Evolutionary conservation across 2,329 filamentous ascomycete genomes (phyloP), one percentile per base, ranked within the genome.

Genomic region (Sclerotinia spermophila): DNA sequence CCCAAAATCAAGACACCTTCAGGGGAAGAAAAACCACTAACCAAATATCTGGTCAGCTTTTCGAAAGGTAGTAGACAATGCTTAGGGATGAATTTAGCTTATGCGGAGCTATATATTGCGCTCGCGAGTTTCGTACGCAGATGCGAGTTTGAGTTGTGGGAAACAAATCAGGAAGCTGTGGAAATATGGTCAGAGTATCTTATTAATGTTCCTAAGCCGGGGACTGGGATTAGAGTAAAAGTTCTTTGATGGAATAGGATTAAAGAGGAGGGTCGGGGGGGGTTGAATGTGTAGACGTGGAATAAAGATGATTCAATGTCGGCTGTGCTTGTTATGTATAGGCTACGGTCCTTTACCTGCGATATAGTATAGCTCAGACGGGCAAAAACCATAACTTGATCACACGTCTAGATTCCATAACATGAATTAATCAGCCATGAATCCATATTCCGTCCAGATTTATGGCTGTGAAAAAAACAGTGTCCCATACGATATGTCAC

Each of bases 61-160:
- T 81, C 79, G 3, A 83, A 81, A 68, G 83, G 82, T 0, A 78
- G 78, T 8, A 75, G 83, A 13, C 77, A 77, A n/a, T 85, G 83
- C 69, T 75, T 84, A 7, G 83, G 83, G 3, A 76, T 76, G 44
- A 72, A 76, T 67, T 65, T 78, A 21, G 70, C 51, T 2, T 71
- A 69, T 67, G 60, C 71, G 17, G 67, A 69, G 66, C 2, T 72
- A 3, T 69, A 69, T 59, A n/a, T 72, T 30, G 44, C 21, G 21
- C n/a, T 72, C 2, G 71, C 70, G 11, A 45, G 27, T 55, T 45
- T 69, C 13, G 38, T 64, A n/a, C 42, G 59, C 4, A 69, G 40
- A 55, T 69, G 59, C 24, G 60, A 69, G 8, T 65, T 69, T 27
- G 48, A 65, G 8, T 27, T 69, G 24, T 69, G 45, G 45, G 48